phyloP scores from a whole-genome alignment of 148 eudicot species.

The Heliamphora exappendiculata region DNA sequence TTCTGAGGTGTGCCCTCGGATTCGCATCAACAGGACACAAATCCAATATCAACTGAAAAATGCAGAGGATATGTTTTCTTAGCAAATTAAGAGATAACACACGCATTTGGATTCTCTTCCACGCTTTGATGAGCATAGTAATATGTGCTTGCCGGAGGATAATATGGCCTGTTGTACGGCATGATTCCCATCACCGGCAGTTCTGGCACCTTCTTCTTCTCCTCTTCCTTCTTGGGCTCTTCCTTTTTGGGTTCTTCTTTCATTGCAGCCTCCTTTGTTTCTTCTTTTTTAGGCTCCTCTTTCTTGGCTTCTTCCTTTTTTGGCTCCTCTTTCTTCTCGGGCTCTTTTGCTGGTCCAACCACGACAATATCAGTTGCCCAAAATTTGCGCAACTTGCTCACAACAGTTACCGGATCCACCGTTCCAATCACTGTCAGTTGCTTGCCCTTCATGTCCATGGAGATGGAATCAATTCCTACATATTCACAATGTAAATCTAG shows the following conservation, averaged over 20 bases:
- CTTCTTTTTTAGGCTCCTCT: constrained; percentile 25
- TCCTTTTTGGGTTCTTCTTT: constrained; percentile 26
- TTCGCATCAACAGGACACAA: background rate
- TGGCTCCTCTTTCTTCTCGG: constrained; percentile 33
- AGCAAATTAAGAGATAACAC: constrained; percentile 27
- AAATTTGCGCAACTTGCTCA: constrained; percentile 42
- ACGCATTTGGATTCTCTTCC: constrained; percentile 41
- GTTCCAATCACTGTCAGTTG: constrained; percentile 45
- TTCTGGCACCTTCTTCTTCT: constrained; percentile 17
- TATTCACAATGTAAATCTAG: background rate
- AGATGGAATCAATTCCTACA: constrained; percentile 46
- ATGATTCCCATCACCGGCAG: constrained; percentile 12
- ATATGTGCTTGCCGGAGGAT: constrained; percentile 26
- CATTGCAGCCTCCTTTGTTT: constrained; percentile 19
- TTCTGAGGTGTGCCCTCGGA: background rate
- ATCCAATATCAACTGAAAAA: background rate
- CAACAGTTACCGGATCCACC: constrained; percentile 46
- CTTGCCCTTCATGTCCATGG: constrained; percentile 43
- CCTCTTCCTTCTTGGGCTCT: constrained; percentile 17
- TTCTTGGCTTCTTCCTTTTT: constrained; percentile 36
- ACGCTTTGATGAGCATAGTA: constrained; percentile 23
- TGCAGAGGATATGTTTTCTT: background rate
- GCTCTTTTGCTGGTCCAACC: constrained; percentile 54
- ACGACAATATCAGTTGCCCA: constrained; percentile 40
- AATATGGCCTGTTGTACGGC: constrained; percentile 27